phyloP scores from a whole-genome alignment of 2,329 filamentous ascomycete genomes.

The Trichoderma atroviride region DNA sequence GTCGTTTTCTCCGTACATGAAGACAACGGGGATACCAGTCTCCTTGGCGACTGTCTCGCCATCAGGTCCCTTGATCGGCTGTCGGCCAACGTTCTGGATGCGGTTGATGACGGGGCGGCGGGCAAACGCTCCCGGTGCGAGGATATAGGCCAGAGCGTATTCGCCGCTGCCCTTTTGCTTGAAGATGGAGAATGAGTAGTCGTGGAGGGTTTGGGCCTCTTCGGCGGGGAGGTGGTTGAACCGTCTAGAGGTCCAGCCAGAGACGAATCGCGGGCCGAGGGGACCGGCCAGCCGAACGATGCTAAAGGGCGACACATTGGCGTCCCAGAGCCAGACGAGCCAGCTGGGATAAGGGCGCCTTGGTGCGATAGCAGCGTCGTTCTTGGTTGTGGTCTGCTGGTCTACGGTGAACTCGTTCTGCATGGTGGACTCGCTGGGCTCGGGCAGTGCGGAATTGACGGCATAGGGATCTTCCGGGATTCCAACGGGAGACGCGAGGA shows the following conservation, averaged over 20 bases:
- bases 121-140: constrained; percentile 91
- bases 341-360: constrained; percentile 73
- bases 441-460: constrained; percentile 76
- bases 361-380: constrained; percentile 42
- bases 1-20: constrained; percentile 97
- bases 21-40: constrained; percentile 77
- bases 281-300: constrained; percentile 87
- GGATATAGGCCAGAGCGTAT: constrained; percentile 88
- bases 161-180: constrained; percentile 89
- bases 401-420: constrained; percentile 80
- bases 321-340: constrained; percentile 94
- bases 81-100: constrained; percentile 84
- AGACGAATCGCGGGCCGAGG: constrained; percentile 86
- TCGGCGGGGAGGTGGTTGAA: constrained; percentile 84
- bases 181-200: constrained; percentile 94
- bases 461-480: constrained; percentile 94
- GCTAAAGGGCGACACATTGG: constrained; percentile 93
- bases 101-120: constrained; percentile 83
- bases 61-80: constrained; percentile 48
- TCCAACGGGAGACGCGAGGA: constrained; percentile 90
- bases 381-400: constrained; percentile 57
- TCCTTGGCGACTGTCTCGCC: constrained; percentile 43
- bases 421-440: constrained; percentile 72
- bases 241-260: constrained; percentile 89
- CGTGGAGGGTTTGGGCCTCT: constrained; percentile 83